Conservation (phyloP, 192 early-diverging fungal genomes). For the Gigaspora rosea region DNA sequence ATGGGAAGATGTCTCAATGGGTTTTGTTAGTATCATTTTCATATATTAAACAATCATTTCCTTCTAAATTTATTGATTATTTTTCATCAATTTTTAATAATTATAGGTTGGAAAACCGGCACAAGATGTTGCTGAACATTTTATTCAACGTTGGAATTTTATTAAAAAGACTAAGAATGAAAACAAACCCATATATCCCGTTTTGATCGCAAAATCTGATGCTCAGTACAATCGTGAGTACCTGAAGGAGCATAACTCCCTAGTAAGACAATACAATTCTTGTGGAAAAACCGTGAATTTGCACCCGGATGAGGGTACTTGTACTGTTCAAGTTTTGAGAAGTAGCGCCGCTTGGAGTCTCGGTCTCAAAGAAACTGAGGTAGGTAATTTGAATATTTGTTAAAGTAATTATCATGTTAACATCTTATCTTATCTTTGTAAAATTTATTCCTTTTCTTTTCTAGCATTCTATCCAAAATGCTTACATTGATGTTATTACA, state of each 20-base stretch:
- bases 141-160: slow-evolving; percentile 92
- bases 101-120: slow-evolving; percentile 68
- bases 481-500: slow-evolving; percentile 75
- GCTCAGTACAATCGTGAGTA: slow-evolving; percentile 15
- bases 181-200: slow-evolving; percentile 60
- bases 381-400: slow-evolving; percentile 12
- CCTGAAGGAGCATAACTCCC: background rate
- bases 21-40: slow-evolving; percentile 49
- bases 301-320: slow-evolving; percentile 60
- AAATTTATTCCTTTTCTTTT: background rate
- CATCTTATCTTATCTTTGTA: background rate
- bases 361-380: slow-evolving; percentile 59
- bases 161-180: slow-evolving; percentile 72
- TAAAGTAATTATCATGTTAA: background rate
- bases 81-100: background rate
- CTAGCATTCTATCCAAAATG: slow-evolving; percentile 77
- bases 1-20: slow-evolving; percentile 86
- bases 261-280: background rate
- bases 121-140: slow-evolving; percentile 85
- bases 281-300: slow-evolving; percentile 62
- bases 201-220: slow-evolving; percentile 76
- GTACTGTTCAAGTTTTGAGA: slow-evolving; percentile 70
- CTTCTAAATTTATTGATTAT: background rate
- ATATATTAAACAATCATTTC: background rate
- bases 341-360: slow-evolving; percentile 73